Percentiles rank a stretch among this genome's conserved stretches.
phyloP scores from a whole-genome alignment of 2,329 filamentous ascomycete genomes.

The Elsinoe australis region DNA sequence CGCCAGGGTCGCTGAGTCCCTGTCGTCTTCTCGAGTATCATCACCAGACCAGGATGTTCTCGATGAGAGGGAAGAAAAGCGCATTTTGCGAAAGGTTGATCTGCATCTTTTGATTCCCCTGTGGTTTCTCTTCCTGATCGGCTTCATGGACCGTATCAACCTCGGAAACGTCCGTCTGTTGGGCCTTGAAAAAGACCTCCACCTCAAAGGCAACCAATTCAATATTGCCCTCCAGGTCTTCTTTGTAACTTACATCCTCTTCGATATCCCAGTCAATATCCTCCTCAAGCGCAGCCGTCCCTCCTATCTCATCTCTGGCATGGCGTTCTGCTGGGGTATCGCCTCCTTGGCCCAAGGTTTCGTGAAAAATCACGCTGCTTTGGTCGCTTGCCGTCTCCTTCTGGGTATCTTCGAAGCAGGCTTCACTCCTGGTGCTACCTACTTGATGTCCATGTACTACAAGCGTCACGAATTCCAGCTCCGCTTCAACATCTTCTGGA shows the following conservation, averaged over 20 bases:
- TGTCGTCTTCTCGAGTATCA: background rate
- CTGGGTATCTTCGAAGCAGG: conserved; percentile 35
- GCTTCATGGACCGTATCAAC: conserved; percentile 40
- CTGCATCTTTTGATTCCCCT: conserved; percentile 14
- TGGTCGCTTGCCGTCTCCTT: conserved; percentile 30
- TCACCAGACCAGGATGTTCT: background rate
- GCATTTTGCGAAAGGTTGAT: conserved; percentile 13
- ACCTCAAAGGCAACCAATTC: conserved; percentile 32
- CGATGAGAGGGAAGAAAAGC: conserved; percentile 9
- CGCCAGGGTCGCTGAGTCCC: conserved; percentile 1
- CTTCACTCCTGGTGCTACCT: conserved; percentile 29
- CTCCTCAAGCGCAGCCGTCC: conserved; percentile 24
- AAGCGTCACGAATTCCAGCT: conserved; percentile 38
- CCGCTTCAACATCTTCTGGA: conserved; percentile 37
- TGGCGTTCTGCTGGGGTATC: conserved; percentile 25
- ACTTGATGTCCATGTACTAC: conserved; percentile 35
- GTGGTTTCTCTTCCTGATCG: conserved; percentile 19
- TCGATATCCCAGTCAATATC: conserved; percentile 30
- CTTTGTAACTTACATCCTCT: conserved; percentile 33
- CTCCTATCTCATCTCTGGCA: conserved; percentile 12
- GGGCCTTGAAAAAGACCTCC: conserved; percentile 31
- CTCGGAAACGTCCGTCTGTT: conserved; percentile 35
- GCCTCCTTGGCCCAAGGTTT: conserved; percentile 32
- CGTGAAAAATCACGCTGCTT: conserved; percentile 27
- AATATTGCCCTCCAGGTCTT: conserved; percentile 35